phyloP scores from a whole-genome alignment of 2,329 filamentous ascomycete species.

The Colletotrichum neosansevieriae region DNA sequence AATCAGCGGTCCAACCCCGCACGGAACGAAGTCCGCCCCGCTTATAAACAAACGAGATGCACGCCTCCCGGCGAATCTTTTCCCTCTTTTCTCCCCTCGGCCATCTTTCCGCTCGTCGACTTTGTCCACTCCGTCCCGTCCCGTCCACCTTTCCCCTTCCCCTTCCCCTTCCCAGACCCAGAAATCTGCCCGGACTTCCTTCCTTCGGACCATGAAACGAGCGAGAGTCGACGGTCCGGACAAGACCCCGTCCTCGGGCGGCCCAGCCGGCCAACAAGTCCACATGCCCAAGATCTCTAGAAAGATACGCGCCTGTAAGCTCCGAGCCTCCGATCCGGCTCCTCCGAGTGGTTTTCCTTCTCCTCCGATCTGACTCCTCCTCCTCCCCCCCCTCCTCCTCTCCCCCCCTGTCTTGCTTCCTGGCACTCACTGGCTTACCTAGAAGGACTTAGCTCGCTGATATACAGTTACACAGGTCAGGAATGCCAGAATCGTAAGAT shows the following conservation, averaged over 20 bases:
- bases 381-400: too few relatives aligned
- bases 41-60: constrained; percentile 39
- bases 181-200: constrained; percentile 34
- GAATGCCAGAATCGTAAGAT: constrained; percentile 68
- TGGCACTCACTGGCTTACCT: neutral
- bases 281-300: constrained; percentile 47
- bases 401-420: neutral
- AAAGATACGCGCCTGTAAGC: constrained; percentile 50
- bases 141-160: too few relatives aligned
- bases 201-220: constrained; percentile 37
- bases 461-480: constrained; percentile 44
- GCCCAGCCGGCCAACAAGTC: constrained; percentile 22
- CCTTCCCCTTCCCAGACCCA: constrained; percentile 30
- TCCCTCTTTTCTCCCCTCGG: constrained; percentile 35
- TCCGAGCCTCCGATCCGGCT: neutral
- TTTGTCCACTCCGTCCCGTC: constrained; percentile 36
- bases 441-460: neutral
- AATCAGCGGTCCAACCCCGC: constrained; percentile 28
- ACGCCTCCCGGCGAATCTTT: constrained; percentile 17
- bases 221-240: constrained; percentile 38
- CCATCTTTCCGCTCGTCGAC: constrained; percentile 35
- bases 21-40: constrained; percentile 40
- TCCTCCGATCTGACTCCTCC: neutral
- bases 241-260: constrained; percentile 35
- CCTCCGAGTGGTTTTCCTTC: too few relatives aligned